phyloP scores from a whole-genome alignment of 352 stramenopile genomes.

The Ophiocytium majus region DNA sequence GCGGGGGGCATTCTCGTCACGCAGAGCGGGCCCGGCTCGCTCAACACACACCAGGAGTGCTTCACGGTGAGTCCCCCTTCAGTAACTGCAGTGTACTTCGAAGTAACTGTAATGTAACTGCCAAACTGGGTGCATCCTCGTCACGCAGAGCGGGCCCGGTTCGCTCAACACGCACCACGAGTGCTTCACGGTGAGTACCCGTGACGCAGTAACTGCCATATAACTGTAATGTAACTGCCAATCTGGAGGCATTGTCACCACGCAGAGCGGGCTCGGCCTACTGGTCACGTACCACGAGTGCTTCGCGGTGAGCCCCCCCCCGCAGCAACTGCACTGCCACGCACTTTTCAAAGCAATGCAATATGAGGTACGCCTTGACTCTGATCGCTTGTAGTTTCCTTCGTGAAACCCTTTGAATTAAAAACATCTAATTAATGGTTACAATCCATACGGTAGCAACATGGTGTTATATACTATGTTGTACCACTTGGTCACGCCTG shows the following conservation, averaged over 20 bases:
- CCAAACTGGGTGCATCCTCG: neutral
- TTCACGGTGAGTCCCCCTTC: conserved; percentile 68
- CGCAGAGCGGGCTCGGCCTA: neutral
- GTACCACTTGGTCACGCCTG: no score
- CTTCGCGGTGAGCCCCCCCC: conserved; percentile 71
- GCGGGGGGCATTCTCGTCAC: conserved; percentile 84
- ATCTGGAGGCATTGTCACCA: neutral
- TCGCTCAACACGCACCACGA: conserved; percentile 59
- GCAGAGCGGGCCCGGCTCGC: conserved; percentile 78
- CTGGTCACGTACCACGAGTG: conserved; percentile 65
- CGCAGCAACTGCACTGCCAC: neutral
- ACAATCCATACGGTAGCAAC: no score
- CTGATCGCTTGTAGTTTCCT: no score
- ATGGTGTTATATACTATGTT: no score
- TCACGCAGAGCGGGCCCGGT: neutral
- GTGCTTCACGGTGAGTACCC: conserved; percentile 76
- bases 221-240: neutral
- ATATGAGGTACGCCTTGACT: no score
- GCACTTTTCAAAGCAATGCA: no score
- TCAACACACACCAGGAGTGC: conserved; percentile 83
- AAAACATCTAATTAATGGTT: no score
- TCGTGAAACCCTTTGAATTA: no score
- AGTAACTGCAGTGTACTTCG: neutral
- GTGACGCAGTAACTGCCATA: neutral
- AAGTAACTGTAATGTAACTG: neutral